Base-by-base conservation (phyloP, 1,284 basidiomycete species). In the Uromyces viciae-fabae region DNA sequence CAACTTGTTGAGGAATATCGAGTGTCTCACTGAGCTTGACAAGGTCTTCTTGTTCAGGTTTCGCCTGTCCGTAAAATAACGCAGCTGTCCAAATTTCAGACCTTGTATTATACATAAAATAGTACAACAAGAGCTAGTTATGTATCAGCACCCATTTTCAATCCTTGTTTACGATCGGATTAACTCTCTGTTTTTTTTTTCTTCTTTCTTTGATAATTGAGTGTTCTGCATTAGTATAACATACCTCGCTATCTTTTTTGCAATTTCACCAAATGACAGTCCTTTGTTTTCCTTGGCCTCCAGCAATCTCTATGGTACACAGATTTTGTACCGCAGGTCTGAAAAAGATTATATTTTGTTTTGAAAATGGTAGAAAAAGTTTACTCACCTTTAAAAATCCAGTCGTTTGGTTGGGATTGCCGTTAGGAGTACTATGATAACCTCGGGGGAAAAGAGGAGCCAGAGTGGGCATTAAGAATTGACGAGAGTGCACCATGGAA, bases 81-180 rank as follows among this genome's bases (percentile, higher is more conserved):
- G 73, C 73, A 42, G 73, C 73, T 42, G 73, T 75, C 73, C 73
- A 75, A n/a, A 75, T n/a, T 54, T 75, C 73, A 28, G 73, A 75
- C 25, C 73, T 75, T 54, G 8, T 25, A 43, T 58, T n/a, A n/a
- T n/a, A n/a, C n/a, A n/a, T n/a, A n/a, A n/a, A n/a, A n/a, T n/a
- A n/a, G n/a, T n/a, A n/a, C n/a, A n/a, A n/a, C n/a, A n/a, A n/a
- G n/a, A n/a, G n/a, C n/a, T n/a, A n/a, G n/a, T n/a, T n/a, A n/a
- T n/a, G n/a, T n/a, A n/a, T n/a, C n/a, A n/a, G n/a, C n/a, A n/a
- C n/a, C n/a, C n/a, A n/a, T n/a, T n/a, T n/a, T n/a, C n/a, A n/a
- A n/a, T n/a, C n/a, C n/a, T n/a, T n/a, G n/a, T n/a, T n/a, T n/a
- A n/a, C n/a, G n/a, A n/a, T n/a, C n/a, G n/a, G n/a, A n/a, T n/a